Evolutionary conservation across 2,329 filamentous ascomycete genomes (phyloP), one percentile per base, ranked within the genome.

Genomic region (Colletotrichum sp.): DNA sequence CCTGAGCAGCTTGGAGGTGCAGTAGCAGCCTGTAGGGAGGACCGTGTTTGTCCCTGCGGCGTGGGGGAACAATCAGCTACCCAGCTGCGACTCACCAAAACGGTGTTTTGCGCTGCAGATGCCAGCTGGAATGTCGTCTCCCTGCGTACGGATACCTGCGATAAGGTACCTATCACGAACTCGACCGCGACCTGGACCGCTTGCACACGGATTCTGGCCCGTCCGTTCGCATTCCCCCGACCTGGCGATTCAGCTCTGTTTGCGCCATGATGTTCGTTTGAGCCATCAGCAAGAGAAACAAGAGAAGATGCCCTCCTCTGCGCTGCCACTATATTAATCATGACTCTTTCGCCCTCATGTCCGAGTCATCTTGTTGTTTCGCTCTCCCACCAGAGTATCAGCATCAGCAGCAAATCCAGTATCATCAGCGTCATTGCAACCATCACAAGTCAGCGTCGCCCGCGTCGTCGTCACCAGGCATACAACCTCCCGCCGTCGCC

Each of bases 351-450:
- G 64, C 30, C 39, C 70, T 61, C 32, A 27, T 15, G 56, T 58
- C 48, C 73, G 73, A 75, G 73, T 75, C 73, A 75, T 73, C 56
- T 4, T 18, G 62, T 27, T 68, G 73, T 75, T 73, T 68, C 73
- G 73, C 22, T 36, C 52, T 18, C 22, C 18, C 27, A 48, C 18
- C 52, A 36, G 65, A 16, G 36, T 62, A 36, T n/a, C 36, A 58
- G 18, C 64, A 61, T 12, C 43, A 66, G 18, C 56, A 32, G 27
- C 55, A 62, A 34, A 22, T 56, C n/a, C 56, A 64, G 36, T 30
- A 70, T 55, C 55, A 32, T 18, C 32, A 48, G 39, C 73, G 69
- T 75, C 73, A 75, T 75, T 56, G 9, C 62, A 56, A 58, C 72
- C 73, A 75, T 75, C 56, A 15, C 62, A 56, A 58, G 56, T 25